Percentiles rank a stretch among this genome's conserved stretches.
phyloP scores from a whole-genome alignment of 2,329 filamentous ascomycete species.

The Decorospora gaudefroyi region DNA sequence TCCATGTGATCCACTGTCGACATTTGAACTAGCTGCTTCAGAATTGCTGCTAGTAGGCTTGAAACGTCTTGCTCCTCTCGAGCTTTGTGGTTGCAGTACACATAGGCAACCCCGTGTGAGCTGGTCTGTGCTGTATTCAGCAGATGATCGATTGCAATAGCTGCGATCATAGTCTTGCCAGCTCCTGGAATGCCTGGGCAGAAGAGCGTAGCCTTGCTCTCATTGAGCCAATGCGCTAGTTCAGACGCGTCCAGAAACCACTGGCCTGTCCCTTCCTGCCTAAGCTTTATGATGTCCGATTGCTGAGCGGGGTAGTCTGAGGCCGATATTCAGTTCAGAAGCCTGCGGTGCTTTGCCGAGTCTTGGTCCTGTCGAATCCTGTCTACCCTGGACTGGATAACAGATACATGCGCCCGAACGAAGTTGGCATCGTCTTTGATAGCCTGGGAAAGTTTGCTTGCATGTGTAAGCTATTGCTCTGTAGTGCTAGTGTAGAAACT shows the following conservation, averaged over 20 bases:
- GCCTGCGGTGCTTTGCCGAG: neutral
- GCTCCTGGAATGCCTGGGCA: conserved; percentile 56
- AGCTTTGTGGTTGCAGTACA: no score
- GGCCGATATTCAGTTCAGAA: conserved; percentile 47
- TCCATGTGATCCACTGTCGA: conserved; percentile 1
- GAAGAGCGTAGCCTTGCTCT: conserved; percentile 46
- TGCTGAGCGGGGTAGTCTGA: conserved; percentile 49
- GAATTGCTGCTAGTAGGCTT: no score
- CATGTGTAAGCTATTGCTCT: conserved; percentile 3
- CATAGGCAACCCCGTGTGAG: conserved; percentile 50
- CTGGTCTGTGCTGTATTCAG: conserved; percentile 23
- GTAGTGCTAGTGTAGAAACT: conserved; percentile 3
- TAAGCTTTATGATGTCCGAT: conserved; percentile 43
- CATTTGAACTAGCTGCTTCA: conserved; percentile 16
- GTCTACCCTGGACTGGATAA: conserved; percentile 8
- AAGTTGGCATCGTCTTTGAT: conserved; percentile 14
- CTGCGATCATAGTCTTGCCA: conserved; percentile 55
- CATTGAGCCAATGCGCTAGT: conserved; percentile 12
- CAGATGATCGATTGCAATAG: conserved; percentile 52
- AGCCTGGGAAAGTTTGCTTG: conserved; percentile 20
- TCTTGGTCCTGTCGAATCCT: conserved; percentile 8
- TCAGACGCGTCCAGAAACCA: conserved; percentile 53
- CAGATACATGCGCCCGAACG: conserved; percentile 2
- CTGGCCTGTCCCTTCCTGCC: conserved; percentile 51
- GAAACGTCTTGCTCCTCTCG: no score